phyloP scores from a whole-genome alignment of 257 asterid genomes.

The Nyctanthes arbortristis region DNA sequence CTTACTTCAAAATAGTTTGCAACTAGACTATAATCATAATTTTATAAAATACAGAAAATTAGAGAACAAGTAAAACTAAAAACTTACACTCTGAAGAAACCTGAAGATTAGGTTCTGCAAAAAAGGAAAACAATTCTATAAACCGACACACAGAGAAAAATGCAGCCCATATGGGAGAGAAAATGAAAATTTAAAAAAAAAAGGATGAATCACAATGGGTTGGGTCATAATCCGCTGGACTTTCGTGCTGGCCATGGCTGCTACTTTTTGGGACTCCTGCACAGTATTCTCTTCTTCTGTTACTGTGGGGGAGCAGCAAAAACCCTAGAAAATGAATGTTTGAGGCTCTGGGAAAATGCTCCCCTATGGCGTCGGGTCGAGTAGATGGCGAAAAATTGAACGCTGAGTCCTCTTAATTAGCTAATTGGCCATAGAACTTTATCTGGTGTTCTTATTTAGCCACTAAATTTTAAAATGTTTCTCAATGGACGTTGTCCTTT shows the following conservation, averaged over 20 bases:
- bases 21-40: neutral
- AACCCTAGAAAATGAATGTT: conserved; percentile 14
- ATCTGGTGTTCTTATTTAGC: too few species aligned
- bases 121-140: neutral
- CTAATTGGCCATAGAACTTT: too few species aligned
- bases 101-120: conserved; percentile 66
- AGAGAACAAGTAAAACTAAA: neutral
- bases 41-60: neutral
- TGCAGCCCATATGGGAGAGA: neutral
- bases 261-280: conserved; percentile 10
- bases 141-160: neutral
- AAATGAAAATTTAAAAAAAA: neutral
- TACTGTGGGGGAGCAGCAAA: conserved; percentile 1
- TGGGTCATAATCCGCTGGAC: conserved; percentile 74
- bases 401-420: too few species aligned
- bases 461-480: too few species aligned
- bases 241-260: conserved; percentile 67
- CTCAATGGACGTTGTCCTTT: too few species aligned
- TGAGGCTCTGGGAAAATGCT: too few species aligned
- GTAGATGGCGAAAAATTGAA: too few species aligned
- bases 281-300: neutral
- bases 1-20: neutral
- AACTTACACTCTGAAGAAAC: conserved; percentile 65
- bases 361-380: too few species aligned
- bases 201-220: conserved; percentile 42